Base-by-base conservation (phyloP, 495 filamentous ascomycete genomes). In the Xylaria nigripes region DNA sequence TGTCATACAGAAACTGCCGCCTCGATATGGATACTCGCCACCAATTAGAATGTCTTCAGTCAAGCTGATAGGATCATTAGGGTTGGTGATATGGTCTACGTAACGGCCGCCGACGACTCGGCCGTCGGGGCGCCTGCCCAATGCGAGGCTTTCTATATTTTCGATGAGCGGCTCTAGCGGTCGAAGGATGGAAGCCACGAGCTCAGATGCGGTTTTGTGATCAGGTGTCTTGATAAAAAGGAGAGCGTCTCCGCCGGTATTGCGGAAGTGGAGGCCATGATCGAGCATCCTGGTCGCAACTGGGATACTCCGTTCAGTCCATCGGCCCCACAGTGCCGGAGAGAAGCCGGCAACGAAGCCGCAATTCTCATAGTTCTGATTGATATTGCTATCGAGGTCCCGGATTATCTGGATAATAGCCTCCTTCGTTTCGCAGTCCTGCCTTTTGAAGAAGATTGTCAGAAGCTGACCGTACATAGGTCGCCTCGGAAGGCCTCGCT, bases 71-170 rank as follows among this genome's bases (percentile, higher is more conserved):
- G 55, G 55, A 24, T 57, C 55, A 18, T 57, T 57, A 13, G 55
- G 55, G n/a, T 57, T 57, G 49, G 10, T 57, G 48, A 57, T 57
- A 23, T 57, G 55, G 15, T 57, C 47, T 40, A 57, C 43, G 10
- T 57, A 57, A 24, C 55, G 48, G 13, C 55, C 55, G 18, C 55
- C 47, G 22, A 57, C 43, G 10, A 57, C 48, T 15, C 55, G 40
- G 21, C 55, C 55, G 19, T 51, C 47, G 4, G 29, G 43, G 13
- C 55, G 55, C 42, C 53, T 57, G n/a, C 47, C 46, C 18, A 57
- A n/a, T 32, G 36, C 27, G 2, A 57, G 32, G 6, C 9, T 30
- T 21, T 57, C 29, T 6, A 57, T 48, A 15, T 52, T 36, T 3
- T 51, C 25, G 16, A 45, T 38, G 6, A 53, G 48, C 7, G 23